Base-by-base conservation (phyloP, 805 yeast species). In the Nakazawaea ambrosiae region DNA sequence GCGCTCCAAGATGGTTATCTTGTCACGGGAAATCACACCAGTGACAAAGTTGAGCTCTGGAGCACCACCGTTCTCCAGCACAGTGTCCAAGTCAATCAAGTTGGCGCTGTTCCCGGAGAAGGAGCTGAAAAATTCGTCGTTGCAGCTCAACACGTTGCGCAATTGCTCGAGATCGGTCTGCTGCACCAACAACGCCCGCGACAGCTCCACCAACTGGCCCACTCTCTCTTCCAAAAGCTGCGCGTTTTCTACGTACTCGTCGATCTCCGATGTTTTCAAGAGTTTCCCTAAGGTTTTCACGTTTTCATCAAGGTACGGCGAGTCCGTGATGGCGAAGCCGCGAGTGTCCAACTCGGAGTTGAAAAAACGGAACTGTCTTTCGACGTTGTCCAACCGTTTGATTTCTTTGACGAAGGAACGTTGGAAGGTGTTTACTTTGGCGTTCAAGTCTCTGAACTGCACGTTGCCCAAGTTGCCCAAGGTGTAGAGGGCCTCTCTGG, bases 341-440 rank as follows among this genome's bases (percentile, higher is more conserved):
- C 73, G 77, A 31, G 67, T 64, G 36, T 65, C 65, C 35, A 83
- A 67, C 34, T 77, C 67, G 1, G 60, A 50, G 43, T 68, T 67
- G 49, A 75, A 60, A 45, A 64, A 73, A 26, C 83, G 68, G 38
- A 80, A 71, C 58, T 90, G 97, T 44, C 97, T 79, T 58, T 88
- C 86, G n/a, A 81, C 75, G 54, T 87, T 83, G 58, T 90, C 97
- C 37, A 85, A 66, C 41, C 73, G 70, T 51, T 96, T 76, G 44
- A 87, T 77, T 51, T 92, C 97, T 51, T 79, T 77, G 41, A 92
- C 96, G 58, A 83, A 92, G 2, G 90, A 70, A 45, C 98, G 74
- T 63, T 90, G 97, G 63, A 92, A 92, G 23, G 85, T 73, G 49
- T 78, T 80, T 31, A 86, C 83, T 45, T 78, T 76, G 37, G 78